Evolutionary conservation across 768 basidiomycete species (phyloP).

Genomic region (Panaeolus cyanescens): DNA sequence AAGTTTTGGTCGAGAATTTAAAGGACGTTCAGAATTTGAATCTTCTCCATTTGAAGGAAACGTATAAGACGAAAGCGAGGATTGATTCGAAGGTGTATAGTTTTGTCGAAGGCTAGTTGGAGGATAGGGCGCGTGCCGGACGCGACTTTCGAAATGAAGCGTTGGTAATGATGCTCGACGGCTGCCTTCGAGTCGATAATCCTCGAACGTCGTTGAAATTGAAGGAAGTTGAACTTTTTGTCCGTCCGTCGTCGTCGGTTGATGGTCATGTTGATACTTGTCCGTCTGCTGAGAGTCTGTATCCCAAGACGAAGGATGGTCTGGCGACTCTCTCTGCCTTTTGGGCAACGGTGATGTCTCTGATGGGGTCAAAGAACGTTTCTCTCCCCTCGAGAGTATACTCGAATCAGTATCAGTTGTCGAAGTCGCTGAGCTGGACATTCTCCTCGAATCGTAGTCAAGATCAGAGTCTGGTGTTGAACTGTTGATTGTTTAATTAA

Average conservation of each 20-base stretch:
- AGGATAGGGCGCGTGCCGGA: constrained; percentile 61
- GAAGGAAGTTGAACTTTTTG: constrained; percentile 73
- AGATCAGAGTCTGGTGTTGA: constrained; percentile 44
- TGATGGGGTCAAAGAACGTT: constrained; percentile 56
- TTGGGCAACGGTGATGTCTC: constrained; percentile 52
- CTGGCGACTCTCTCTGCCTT: constrained; percentile 41
- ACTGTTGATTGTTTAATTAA: constrained; percentile 25
- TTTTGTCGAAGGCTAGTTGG: constrained; percentile 46
- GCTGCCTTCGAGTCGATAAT: constrained; percentile 53
- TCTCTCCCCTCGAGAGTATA: constrained; percentile 60
- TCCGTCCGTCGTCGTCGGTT: constrained; percentile 40
- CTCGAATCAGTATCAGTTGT: constrained; percentile 67
- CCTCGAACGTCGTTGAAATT: constrained; percentile 71
- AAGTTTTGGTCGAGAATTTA: constrained; percentile 56
- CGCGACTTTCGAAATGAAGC: constrained; percentile 54
- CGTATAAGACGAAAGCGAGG: constrained; percentile 48
- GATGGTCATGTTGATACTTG: constrained; percentile 30
- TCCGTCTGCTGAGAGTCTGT: constrained; percentile 32
- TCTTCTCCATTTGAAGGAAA: constrained; percentile 56
- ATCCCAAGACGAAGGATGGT: constrained; percentile 34
- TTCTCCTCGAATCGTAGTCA: constrained; percentile 66
- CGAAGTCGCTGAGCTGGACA: constrained; percentile 78
- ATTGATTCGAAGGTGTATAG: constrained; percentile 46
- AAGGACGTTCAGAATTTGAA: constrained; percentile 40
- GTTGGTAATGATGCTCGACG: constrained; percentile 69